Conservation (phyloP, 495 filamentous ascomycete genomes). For the Daldinia concentrica region DNA sequence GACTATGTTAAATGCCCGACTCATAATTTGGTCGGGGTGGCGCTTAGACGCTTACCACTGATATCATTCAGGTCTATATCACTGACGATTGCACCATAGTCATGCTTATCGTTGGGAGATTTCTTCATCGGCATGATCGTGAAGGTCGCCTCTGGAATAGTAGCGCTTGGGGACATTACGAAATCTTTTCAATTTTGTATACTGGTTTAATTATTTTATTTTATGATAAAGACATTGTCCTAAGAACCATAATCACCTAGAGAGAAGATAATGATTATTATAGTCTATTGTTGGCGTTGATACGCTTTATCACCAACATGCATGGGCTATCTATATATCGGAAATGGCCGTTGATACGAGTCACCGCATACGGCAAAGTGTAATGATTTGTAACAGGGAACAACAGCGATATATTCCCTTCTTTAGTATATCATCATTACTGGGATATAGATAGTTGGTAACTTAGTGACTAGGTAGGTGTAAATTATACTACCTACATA, state of each 20-base stretch:
- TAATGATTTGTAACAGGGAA: not conserved
- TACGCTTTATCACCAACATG: conserved; percentile 25
- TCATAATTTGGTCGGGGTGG: not conserved
- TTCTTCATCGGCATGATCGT: conserved; percentile 36
- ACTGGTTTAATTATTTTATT: not conserved
- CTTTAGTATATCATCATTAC: not conserved
- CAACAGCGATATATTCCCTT: not conserved
- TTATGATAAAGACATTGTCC: not conserved
- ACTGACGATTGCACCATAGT: conserved; percentile 44
- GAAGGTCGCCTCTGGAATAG: conserved; percentile 31
- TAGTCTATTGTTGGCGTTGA: conserved; percentile 11
- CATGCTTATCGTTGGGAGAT: conserved; percentile 36
- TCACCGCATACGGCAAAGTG: conserved; percentile 13
- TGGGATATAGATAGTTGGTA: not conserved
- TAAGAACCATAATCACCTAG: not conserved
- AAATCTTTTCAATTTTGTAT: not conserved
- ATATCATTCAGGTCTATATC: conserved; percentile 46
- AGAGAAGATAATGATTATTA: conserved; percentile 1
- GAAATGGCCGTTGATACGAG: conserved; percentile 34
- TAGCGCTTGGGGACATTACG: conserved; percentile 33
- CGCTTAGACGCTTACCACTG: conserved; percentile 30
- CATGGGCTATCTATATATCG: conserved; percentile 35
- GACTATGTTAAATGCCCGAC: conserved; percentile 7
- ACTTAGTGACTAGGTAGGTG: not conserved
- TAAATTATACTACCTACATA: too few species aligned